phyloP scores from a whole-genome alignment of 1,284 basidiomycete genomes.

The Abortiporus biennis region DNA sequence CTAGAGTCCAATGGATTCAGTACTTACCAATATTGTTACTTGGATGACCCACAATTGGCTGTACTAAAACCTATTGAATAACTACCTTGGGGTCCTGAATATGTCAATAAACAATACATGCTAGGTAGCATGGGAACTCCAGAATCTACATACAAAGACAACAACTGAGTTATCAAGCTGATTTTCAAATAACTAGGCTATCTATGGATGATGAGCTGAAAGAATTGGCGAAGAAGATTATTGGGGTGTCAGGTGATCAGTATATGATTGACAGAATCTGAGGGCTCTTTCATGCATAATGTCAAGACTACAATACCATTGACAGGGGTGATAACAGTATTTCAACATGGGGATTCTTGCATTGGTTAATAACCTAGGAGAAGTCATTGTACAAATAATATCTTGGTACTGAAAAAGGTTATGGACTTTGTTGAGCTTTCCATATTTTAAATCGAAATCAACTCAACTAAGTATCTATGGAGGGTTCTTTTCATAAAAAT shows the following conservation, averaged over 20 bases:
- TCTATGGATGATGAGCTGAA: constrained; percentile 3
- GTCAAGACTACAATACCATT: constrained; percentile 27
- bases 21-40: neutral
- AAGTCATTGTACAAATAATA: constrained; percentile 1
- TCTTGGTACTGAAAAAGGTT: neutral
- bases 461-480: neutral
- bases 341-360: constrained; percentile 28
- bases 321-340: constrained; percentile 27
- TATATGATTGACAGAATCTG: constrained; percentile 16
- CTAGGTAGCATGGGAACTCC: constrained; percentile 14
- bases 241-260: constrained; percentile 18
- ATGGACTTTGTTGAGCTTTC: neutral
- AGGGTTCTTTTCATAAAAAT: neutral
- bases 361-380: constrained; percentile 20
- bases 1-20: neutral
- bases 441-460: neutral
- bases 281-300: constrained; percentile 16
- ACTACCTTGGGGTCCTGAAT: constrained; percentile 5
- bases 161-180: constrained; percentile 8
- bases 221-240: neutral
- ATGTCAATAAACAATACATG: constrained; percentile 11
- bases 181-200: constrained; percentile 11
- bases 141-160: constrained; percentile 18
- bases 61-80: constrained; percentile 3
- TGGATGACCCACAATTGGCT: neutral